phyloP scores from a whole-genome alignment of 371 early-diverging fungal species.

The Chytridium lagenaria region DNA sequence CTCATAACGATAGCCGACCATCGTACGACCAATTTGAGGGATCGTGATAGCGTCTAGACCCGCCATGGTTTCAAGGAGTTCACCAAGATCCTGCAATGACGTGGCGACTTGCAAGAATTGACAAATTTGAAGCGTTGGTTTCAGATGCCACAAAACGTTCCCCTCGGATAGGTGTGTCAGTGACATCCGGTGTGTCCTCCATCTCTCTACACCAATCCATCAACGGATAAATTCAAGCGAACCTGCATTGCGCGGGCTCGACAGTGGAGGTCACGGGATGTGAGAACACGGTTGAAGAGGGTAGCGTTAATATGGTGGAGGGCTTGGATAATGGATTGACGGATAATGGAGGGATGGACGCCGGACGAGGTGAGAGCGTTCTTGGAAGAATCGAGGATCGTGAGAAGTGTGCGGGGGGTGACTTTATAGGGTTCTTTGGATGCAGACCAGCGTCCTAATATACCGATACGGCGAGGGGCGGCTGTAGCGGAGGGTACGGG shows the following conservation, averaged over 20 bases:
- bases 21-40: slow-evolving; percentile 72
- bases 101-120: slow-evolving; percentile 85
- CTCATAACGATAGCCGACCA: slow-evolving; percentile 84
- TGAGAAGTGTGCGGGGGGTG: slow-evolving; percentile 68
- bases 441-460: background rate
- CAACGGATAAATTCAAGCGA: slow-evolving; percentile 76
- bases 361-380: slow-evolving; percentile 65
- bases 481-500: slow-evolving; percentile 1
- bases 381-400: slow-evolving; percentile 66
- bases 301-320: slow-evolving; percentile 76
- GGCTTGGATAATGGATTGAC: slow-evolving; percentile 74
- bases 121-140: slow-evolving; percentile 76
- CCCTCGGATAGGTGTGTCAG: slow-evolving; percentile 22
- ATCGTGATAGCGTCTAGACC: slow-evolving; percentile 68
- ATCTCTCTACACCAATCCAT: slow-evolving; percentile 80
- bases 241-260: slow-evolving; percentile 84
- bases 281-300: slow-evolving; percentile 82
- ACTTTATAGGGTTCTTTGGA: slow-evolving; percentile 19
- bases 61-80: slow-evolving; percentile 74
- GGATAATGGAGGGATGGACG: slow-evolving; percentile 73
- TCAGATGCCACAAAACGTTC: slow-evolving; percentile 10
- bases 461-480: background rate
- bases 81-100: slow-evolving; percentile 66
- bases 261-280: slow-evolving; percentile 69
- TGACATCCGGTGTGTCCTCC: background rate